Conservation (phyloP, 345 rosid species). For the Odontarrhena argentea region DNA sequence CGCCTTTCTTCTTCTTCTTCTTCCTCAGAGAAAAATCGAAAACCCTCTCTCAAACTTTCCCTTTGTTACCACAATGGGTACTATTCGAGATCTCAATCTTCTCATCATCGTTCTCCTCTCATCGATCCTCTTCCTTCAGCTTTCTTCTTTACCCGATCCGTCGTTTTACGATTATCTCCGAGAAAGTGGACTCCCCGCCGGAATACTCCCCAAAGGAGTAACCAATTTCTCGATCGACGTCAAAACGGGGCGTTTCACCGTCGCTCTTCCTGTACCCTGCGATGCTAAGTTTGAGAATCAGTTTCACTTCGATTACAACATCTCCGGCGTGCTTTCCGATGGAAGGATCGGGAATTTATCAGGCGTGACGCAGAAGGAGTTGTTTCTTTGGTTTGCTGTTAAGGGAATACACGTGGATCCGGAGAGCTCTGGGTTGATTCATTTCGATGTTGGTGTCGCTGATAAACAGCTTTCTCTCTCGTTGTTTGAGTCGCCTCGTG, state of each 20-base stretch:
- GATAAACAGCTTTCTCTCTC: slow-evolving; percentile 81
- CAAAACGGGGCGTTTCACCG: slow-evolving; percentile 57
- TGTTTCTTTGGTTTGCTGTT: slow-evolving; percentile 84
- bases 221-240: slow-evolving; percentile 57
- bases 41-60: background rate
- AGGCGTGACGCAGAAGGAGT: slow-evolving; percentile 76
- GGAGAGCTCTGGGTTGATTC: slow-evolving; percentile 71
- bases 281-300: slow-evolving; percentile 79
- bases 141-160: slow-evolving; percentile 31
- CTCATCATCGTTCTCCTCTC: slow-evolving; percentile 9
- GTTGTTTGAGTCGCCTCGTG: slow-evolving; percentile 78
- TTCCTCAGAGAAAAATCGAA: slow-evolving; percentile 1
- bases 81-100: slow-evolving; percentile 12
- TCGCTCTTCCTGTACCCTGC: slow-evolving; percentile 65
- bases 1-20: slow-evolving; percentile 14
- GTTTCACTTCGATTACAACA: slow-evolving; percentile 76
- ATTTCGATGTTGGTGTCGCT: slow-evolving; percentile 82
- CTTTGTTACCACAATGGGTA: slow-evolving; percentile 11
- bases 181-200: slow-evolving; percentile 65
- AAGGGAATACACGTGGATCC: slow-evolving; percentile 73
- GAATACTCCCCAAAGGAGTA: slow-evolving; percentile 73
- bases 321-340: slow-evolving; percentile 59
- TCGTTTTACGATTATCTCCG: slow-evolving; percentile 56
- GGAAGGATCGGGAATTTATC: slow-evolving; percentile 70
- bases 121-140: slow-evolving; percentile 7